These are phyloP conservation scores for Microbotryum lychnidis-dioicae DNA, from an alignment of 1,284 basidiomycete species.

Conservation along the genomic window DNA sequence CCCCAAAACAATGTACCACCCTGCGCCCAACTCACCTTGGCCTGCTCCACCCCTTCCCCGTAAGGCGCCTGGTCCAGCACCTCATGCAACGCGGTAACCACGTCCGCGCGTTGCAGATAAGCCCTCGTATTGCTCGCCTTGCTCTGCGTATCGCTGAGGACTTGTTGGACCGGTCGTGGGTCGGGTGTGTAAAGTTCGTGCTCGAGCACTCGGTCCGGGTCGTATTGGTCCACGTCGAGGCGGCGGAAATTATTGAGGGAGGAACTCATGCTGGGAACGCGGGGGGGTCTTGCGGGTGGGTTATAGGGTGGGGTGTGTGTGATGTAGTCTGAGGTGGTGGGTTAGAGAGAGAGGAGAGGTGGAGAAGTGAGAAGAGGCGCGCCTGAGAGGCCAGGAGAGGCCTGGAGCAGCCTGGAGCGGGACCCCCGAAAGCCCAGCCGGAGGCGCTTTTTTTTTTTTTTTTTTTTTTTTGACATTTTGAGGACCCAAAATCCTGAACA, in stretches of 20 bases:
- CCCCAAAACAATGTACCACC: too few species aligned
- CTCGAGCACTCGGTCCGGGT: constrained; percentile 81
- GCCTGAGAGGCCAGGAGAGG: too few species aligned
- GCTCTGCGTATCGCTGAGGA: constrained; percentile 64
- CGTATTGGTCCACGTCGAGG: constrained; percentile 47
- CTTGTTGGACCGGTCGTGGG: constrained; percentile 65
- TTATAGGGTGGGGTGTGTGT: too few species aligned
- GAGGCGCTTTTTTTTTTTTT: too few species aligned
- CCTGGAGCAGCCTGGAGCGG: too few species aligned
- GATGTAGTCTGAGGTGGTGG: too few species aligned
- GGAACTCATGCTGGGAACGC: background rate
- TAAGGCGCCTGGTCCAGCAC: constrained; percentile 73
- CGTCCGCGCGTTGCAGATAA: constrained; percentile 61
- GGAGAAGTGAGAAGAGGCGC: too few species aligned
- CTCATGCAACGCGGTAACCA: constrained; percentile 58
- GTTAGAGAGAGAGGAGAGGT: too few species aligned
- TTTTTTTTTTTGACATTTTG: too few species aligned
- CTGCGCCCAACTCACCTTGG: constrained; percentile 55
- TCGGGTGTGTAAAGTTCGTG: constrained; percentile 81
- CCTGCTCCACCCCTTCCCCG: constrained; percentile 70
- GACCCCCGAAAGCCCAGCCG: too few species aligned
- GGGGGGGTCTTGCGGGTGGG: too few species aligned
- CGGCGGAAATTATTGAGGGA: constrained; percentile 16
- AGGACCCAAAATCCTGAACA: too few species aligned
- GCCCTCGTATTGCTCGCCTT: constrained; percentile 65